These are phyloP conservation scores for Chamaenerion angustifolium DNA, from an alignment of 345 rosid species.

Conservation along the genomic window DNA sequence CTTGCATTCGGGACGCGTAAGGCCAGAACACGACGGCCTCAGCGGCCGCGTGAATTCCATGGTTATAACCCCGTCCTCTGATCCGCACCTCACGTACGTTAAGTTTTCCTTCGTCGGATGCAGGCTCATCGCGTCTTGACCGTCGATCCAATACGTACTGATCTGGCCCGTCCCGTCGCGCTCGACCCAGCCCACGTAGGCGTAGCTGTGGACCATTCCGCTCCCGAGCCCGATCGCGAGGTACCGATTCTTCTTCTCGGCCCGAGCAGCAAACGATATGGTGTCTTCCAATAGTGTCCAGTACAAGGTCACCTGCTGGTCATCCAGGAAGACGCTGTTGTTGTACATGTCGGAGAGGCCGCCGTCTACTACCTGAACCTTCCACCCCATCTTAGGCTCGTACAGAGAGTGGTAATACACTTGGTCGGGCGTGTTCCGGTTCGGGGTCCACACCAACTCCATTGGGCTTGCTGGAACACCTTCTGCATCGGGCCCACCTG, in stretches of 20 bases:
- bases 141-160: conserved; percentile 78
- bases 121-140: conserved; percentile 52
- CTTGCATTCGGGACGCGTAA: conserved; percentile 41
- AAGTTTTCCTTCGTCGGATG: conserved; percentile 72
- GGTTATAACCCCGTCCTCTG: conserved; percentile 80
- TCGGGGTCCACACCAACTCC: conserved; percentile 75
- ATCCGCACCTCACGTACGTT: conserved; percentile 78
- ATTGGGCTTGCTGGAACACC: conserved; percentile 67
- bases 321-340: conserved; percentile 75
- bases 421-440: conserved; percentile 84
- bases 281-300: conserved; percentile 69
- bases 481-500: conserved; percentile 82
- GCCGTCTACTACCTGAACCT: conserved; percentile 88
- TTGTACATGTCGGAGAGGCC: conserved; percentile 92
- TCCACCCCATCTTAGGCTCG: conserved; percentile 95
- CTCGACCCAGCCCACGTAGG: conserved; percentile 90
- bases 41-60: conserved; percentile 77
- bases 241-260: conserved; percentile 87
- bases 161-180: conserved; percentile 58
- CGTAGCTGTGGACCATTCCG: conserved; percentile 67
- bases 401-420: conserved; percentile 77
- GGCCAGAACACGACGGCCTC: conserved; percentile 46
- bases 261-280: conserved; percentile 80
- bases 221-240: conserved; percentile 81
- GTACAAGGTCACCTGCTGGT: conserved; percentile 91